A percentile compares a stretch with the other conserved stretches of the same genome.
Evolutionary conservation across 2,329 filamentous ascomycete genomes (phyloP).

Genomic region (Aspergillus pseudotamarii): DNA sequence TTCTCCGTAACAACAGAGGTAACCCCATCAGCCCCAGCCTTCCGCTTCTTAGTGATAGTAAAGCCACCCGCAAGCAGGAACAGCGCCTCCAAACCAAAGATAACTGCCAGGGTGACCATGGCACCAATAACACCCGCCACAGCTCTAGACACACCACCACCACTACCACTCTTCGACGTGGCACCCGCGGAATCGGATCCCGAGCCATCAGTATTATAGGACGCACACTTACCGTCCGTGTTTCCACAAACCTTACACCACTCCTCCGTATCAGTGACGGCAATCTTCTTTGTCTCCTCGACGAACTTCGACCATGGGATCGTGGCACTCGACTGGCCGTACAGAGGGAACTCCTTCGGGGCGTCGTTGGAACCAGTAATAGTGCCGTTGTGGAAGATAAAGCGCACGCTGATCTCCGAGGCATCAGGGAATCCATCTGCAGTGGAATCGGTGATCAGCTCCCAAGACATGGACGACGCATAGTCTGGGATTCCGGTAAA

Average conservation of each 20-base stretch:
- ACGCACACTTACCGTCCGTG: slow-evolving; percentile 54
- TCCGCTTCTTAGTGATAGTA: not conserved
- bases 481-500: slow-evolving; percentile 79
- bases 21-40: not conserved
- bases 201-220: slow-evolving; percentile 15
- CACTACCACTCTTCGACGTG: slow-evolving; percentile 16
- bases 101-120: slow-evolving; percentile 59
- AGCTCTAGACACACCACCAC: slow-evolving; percentile 62
- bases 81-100: not conserved
- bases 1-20: not conserved
- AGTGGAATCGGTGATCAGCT: slow-evolving; percentile 59
- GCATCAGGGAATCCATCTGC: slow-evolving; percentile 40
- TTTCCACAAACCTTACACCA: slow-evolving; percentile 79
- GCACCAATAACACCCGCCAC: slow-evolving; percentile 77
- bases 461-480: slow-evolving; percentile 76
- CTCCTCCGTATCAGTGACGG: slow-evolving; percentile 60
- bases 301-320: slow-evolving; percentile 72
- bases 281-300: slow-evolving; percentile 62
- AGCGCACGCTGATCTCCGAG: slow-evolving; percentile 57
- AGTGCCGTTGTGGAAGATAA: slow-evolving; percentile 63
- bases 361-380: slow-evolving; percentile 45
- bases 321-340: slow-evolving; percentile 56
- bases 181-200: slow-evolving; percentile 17
- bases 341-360: slow-evolving; percentile 57
- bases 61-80: not conserved